A percentile compares a stretch with the other conserved stretches of the same genome.
phyloP scores from a whole-genome alignment of 768 basidiomycete species.

The Pleurotus giganteus region DNA sequence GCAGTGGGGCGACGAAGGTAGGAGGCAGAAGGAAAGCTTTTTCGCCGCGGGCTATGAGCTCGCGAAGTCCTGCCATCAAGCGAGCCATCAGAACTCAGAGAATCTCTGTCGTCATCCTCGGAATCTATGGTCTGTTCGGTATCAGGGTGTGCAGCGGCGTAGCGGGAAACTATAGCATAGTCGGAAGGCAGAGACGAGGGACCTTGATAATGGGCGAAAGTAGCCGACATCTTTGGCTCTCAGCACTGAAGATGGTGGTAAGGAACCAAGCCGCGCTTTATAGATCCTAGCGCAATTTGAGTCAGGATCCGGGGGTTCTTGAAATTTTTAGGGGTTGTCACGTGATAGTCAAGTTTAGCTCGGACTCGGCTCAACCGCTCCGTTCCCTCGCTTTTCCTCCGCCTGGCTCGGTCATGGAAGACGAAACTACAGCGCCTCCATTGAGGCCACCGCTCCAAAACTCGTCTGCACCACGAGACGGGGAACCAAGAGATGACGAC shows the following conservation, averaged over 20 bases:
- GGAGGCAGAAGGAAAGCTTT: slow-evolving; percentile 24
- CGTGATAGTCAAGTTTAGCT: slow-evolving; percentile 1
- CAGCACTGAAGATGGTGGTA: background rate
- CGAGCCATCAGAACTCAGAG: slow-evolving; percentile 11
- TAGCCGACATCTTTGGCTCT: slow-evolving; percentile 36
- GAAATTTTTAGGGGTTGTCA: slow-evolving; percentile 5
- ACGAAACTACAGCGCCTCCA: background rate
- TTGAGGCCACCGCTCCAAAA: slow-evolving; percentile 52
- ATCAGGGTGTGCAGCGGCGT: slow-evolving; percentile 29
- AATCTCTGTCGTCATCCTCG: slow-evolving; percentile 16
- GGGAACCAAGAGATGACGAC: slow-evolving; percentile 48
- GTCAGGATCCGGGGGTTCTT: background rate
- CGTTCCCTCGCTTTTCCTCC: background rate
- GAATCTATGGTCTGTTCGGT: slow-evolving; percentile 13
- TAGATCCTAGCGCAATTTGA: background rate
- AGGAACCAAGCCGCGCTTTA: background rate
- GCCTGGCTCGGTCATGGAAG: background rate
- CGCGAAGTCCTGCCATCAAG: slow-evolving; percentile 15
- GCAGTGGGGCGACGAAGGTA: slow-evolving; percentile 34
- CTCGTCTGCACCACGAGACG: slow-evolving; percentile 52
- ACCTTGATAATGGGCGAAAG: slow-evolving; percentile 53
- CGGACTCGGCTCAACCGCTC: no score
- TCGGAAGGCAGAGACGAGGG: slow-evolving; percentile 65
- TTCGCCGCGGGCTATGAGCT: slow-evolving; percentile 15
- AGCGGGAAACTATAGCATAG: slow-evolving; percentile 60